Evolutionary conservation across 164 flowering plant species (phyloP), one percentile per base, ranked within the genome.

Genomic region (Warburgia ugandensis): DNA sequence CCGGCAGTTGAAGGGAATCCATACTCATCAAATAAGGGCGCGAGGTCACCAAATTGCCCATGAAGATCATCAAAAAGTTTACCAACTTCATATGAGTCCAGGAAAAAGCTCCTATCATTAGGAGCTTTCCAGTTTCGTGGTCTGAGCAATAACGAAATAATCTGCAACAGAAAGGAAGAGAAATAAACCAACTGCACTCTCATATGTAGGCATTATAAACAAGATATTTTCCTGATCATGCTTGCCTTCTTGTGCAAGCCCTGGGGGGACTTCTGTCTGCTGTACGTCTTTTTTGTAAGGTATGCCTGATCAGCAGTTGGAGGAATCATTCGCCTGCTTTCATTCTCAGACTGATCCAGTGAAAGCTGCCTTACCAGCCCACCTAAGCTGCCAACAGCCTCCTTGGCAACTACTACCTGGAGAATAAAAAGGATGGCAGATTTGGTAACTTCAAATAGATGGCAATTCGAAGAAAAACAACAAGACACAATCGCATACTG

Each of bases 21-120:
- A 77, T 94, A 94, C 73, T 94, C 99, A 76, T 89, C 97, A 76
- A 94, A 94, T 26, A 89, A 67, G 33, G 96, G 90, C 96, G 86
- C 89, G 21, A 94, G 67, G 61, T 94, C 99, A 67, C 99, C 99
- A 78, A 94, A 94, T 56, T 94, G 99, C 20, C 99, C 99, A 64
- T 94, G 99, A 50, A 94, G 97, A 77, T 94, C 99, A 54, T 97
- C 99, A 65, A 94, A 94, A 48, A 94, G 95, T 68, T 94, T 97
- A 19, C 92, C 99, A 28, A 94, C 87, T 81, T 94, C 99, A 73
- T 86, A 86, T 38, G 92, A 78, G 72, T 94, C 99, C 67, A 94
- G 68, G 72, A 89, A 94, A 65, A 89, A 94, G 58, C 66, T 78
- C 62, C 97, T 74, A 52, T 84, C 78, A 11, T 51, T 77, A 45